phyloP scores from a whole-genome alignment of 495 filamentous ascomycete genomes.

The Trichoderma virens region DNA sequence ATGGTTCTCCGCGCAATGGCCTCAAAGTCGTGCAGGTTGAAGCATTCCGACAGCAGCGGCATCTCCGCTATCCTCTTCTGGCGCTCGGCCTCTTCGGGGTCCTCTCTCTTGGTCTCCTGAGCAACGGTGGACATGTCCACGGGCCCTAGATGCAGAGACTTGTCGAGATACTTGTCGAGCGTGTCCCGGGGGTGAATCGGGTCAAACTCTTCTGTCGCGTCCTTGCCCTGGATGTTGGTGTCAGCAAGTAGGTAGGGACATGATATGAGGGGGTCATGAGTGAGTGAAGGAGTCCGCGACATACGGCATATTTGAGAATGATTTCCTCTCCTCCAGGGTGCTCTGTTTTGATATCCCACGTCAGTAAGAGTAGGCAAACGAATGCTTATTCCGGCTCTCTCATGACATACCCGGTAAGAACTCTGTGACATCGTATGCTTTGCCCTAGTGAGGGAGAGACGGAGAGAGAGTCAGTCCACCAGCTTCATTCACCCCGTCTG shows the following conservation, averaged over 20 bases:
- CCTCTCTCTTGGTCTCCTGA: conserved; percentile 57
- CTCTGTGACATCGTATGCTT: conserved; percentile 77
- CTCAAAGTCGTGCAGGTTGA: conserved; percentile 94
- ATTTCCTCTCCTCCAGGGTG: conserved; percentile 74
- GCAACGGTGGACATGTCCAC: conserved; percentile 86
- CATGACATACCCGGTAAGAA: conserved; percentile 45
- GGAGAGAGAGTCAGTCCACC: background rate
- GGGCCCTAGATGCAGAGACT: conserved; percentile 79
- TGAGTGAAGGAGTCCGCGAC: conserved; percentile 7
- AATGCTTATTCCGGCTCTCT: background rate
- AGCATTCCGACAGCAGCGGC: conserved; percentile 82
- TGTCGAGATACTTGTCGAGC: conserved; percentile 72
- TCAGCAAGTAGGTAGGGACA: background rate
- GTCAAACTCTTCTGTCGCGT: conserved; percentile 78
- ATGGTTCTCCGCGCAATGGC: conserved; percentile 77
- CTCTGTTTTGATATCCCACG: conserved; percentile 34
- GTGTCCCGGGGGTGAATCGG: conserved; percentile 75
- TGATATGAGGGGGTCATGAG: background rate
- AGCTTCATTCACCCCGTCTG: too few relatives aligned
- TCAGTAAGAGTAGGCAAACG: background rate
- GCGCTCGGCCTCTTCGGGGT: conserved; percentile 71
- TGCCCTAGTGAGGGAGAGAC: conserved; percentile 22
- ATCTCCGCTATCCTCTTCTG: conserved; percentile 67
- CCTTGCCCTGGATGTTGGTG: conserved; percentile 51
- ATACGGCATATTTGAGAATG: conserved; percentile 68